These are phyloP conservation scores for Pythium dissotocum DNA, from an alignment of 352 stramenopile genomes.

Conservation along the genomic window DNA sequence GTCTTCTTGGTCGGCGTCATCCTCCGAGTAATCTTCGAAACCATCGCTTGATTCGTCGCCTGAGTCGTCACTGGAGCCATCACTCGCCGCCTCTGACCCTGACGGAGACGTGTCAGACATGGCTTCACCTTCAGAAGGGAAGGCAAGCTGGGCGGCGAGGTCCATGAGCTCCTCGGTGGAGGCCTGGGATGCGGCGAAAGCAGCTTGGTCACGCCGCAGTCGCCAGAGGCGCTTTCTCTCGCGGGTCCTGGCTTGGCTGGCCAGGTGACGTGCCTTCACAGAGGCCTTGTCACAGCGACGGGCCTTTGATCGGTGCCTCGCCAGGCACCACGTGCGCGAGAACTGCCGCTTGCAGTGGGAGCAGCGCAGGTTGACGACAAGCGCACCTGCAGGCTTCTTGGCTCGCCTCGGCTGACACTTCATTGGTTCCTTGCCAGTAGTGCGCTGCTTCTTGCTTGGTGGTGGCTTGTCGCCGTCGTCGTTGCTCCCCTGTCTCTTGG, in stretches of 20 bases:
- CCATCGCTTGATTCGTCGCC: not conserved
- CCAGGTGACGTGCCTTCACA: not conserved
- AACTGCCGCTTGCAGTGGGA: not conserved
- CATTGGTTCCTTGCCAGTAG: not conserved
- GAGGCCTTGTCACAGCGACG: slow-evolving; percentile 5
- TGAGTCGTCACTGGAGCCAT: not conserved
- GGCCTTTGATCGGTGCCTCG: not conserved
- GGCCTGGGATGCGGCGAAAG: not conserved
- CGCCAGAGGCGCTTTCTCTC: not conserved
- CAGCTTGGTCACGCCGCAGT: not conserved
- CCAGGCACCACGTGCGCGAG: not conserved
- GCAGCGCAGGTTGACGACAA: slow-evolving; percentile 10
- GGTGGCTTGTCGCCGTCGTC: not conserved
- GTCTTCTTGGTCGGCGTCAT: not conserved
- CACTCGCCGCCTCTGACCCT: not conserved
- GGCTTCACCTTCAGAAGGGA: not conserved
- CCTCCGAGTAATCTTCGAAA: not conserved
- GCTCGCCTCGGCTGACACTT: slow-evolving; percentile 3
- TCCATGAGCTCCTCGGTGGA: not conserved
- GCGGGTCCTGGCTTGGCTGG: not conserved
- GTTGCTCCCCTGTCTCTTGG: not conserved
- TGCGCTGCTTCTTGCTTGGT: not conserved
- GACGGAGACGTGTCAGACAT: not conserved
- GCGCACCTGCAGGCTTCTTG: slow-evolving; percentile 3
- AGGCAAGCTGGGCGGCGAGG: not conserved